A percentile compares a stretch with the other conserved stretches of the same genome.
These are phyloP conservation scores for Creolimax fragrantissima DNA, from an alignment of 78 protist species.

Conservation along the genomic window DNA sequence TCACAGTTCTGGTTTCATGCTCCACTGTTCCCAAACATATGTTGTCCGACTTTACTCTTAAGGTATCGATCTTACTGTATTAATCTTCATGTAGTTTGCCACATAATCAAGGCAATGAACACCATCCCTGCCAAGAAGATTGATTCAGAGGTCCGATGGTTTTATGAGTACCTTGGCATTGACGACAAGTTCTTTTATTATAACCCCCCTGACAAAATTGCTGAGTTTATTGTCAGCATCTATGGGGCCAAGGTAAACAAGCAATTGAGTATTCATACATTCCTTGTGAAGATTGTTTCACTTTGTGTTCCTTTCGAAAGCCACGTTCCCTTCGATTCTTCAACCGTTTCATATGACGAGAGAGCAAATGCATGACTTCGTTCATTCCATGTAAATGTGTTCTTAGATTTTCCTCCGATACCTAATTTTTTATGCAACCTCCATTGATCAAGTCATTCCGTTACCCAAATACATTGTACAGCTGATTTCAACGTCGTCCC, in stretches of 20 bases:
- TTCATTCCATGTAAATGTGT: not conserved
- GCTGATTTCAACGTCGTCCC: not conserved
- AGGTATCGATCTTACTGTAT: too few species aligned
- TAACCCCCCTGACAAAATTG: slow-evolving; percentile 2
- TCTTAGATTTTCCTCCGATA: not conserved
- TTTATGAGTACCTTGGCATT: too few species aligned
- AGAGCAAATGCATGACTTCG: not conserved
- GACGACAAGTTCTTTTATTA: not conserved
- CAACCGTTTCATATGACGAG: not conserved
- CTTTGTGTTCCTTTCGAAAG: not conserved
- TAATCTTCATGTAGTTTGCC: too few species aligned
- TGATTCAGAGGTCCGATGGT: too few species aligned
- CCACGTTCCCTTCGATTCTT: not conserved
- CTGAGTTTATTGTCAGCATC: slow-evolving; percentile 6
- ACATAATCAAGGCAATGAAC: too few species aligned
- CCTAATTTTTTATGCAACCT: not conserved
- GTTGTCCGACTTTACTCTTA: too few species aligned
- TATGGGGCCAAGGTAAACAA: slow-evolving; percentile 23
- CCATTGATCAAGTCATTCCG: not conserved
- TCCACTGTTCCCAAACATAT: too few species aligned
- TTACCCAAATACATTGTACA: not conserved
- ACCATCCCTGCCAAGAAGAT: too few species aligned
- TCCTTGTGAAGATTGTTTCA: too few species aligned
- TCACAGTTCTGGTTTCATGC: too few species aligned
- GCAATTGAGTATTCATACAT: too few species aligned